Evolutionary conservation across 2,329 filamentous ascomycete genomes (phyloP), one percentile per base, ranked within the genome.

Genomic region (Alternaria sp.): DNA sequence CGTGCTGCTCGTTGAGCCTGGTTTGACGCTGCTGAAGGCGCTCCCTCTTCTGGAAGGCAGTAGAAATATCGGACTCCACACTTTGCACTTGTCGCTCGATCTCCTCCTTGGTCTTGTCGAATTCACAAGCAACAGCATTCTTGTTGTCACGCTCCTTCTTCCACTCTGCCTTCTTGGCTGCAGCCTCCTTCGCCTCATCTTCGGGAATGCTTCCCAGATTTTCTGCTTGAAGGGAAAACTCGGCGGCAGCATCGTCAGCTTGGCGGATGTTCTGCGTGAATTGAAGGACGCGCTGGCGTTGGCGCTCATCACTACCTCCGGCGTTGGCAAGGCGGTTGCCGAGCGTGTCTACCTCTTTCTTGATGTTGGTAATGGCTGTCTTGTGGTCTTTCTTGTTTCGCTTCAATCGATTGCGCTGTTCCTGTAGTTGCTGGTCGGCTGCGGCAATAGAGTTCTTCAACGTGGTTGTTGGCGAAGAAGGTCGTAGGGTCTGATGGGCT

Each of bases 391-490:
- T 92, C 65, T 91, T 90, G 64, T 87, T 85, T 36, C 87, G 86
- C 81, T 92, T 93, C 70, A 92, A 86, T 56, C 88, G 87, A 62
- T 87, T 85, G 70, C 88, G 90, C 72, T 91, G 89, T 65, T 93
- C 91, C 23, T 86, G 83, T 30, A 93, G 84, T 77, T 90, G 92
- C 61, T 86, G 84, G 74, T 93, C 90, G 52, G 90, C 88, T 11
- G 90, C 88, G 50, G 88, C 88, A 70, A 94, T 93, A 2, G 91
- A 93, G 28, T 91, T 91, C 77, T 88, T 90, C 43, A 95, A 84
- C 2, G 91, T 94, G 10, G 91, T 92, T 10, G 88, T 89, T 3
- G 92, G 92, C 12, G 91, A 94, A 66, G 92, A 90, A 25, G 91
- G 91, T 52, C 90, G 88, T 32, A 91, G 85, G 17, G 87, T 86